A percentile compares a stretch with the other conserved stretches of the same genome.
These are phyloP conservation scores for Daldinia loculata DNA, from an alignment of 495 filamentous ascomycete genomes.

Conservation along the genomic window DNA sequence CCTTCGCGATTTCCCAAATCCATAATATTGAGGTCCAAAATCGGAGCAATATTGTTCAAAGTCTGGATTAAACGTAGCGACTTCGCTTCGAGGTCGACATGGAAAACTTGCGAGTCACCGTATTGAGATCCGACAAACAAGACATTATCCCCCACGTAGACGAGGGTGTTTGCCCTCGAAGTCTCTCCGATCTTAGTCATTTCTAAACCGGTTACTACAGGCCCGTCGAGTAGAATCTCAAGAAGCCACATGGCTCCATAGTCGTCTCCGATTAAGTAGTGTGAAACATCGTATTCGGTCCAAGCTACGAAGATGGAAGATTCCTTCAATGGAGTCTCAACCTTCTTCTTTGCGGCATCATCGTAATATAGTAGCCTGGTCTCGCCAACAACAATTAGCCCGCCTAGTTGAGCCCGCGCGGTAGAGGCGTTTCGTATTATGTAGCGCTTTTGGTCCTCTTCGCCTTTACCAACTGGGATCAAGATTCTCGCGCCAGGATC, in stretches of 20 bases:
- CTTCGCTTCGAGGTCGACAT: conserved; percentile 55
- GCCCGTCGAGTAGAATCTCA: conserved; percentile 71
- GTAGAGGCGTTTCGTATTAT: conserved; percentile 58
- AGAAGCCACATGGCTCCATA: conserved; percentile 84
- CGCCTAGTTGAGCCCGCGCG: conserved; percentile 64
- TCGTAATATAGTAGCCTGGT: conserved; percentile 84
- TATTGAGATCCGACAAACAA: conserved; percentile 92
- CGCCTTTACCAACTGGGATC: conserved; percentile 76
- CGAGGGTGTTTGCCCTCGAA: conserved; percentile 75
- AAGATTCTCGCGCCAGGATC: conserved; percentile 80
- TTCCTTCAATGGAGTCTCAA: conserved; percentile 69
- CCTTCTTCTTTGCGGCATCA: conserved; percentile 69
- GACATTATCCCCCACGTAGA: conserved; percentile 78
- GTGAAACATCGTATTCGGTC: conserved; percentile 79
- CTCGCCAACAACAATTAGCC: conserved; percentile 85
- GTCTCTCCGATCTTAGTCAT: conserved; percentile 75
- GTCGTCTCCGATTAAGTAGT: conserved; percentile 89
- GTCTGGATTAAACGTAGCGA: conserved; percentile 75
- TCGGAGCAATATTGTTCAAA: conserved; percentile 84
- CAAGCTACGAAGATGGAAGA: conserved; percentile 87
- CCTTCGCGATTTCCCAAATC: conserved; percentile 86
- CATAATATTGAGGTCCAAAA: conserved; percentile 93
- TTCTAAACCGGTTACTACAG: conserved; percentile 58
- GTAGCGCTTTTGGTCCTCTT: conserved; percentile 60
- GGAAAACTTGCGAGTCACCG: conserved; percentile 87